These are phyloP conservation scores for Xeromyces bisporus DNA, from an alignment of 495 filamentous ascomycete genomes.

Conservation along the genomic window DNA sequence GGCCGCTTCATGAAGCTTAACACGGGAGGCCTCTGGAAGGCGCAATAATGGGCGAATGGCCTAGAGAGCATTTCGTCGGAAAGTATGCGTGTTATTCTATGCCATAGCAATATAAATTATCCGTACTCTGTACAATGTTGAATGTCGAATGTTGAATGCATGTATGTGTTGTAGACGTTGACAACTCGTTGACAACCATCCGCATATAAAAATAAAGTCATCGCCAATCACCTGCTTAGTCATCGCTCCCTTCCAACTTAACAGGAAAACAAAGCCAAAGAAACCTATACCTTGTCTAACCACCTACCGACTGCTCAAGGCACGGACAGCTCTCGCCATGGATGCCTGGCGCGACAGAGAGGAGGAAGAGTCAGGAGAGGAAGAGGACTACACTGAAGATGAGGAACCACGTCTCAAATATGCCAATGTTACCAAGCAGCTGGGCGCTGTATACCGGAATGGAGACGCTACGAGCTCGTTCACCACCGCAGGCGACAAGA, in stretches of 20 bases:
- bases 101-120: too few species aligned
- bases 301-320: neutral
- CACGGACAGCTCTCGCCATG: conserved; percentile 19
- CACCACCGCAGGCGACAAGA: conserved; percentile 84
- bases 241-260: neutral
- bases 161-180: neutral
- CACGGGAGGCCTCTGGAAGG: conserved; percentile 13
- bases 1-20: conserved; percentile 10
- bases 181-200: neutral
- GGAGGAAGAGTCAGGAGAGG: conserved; percentile 12
- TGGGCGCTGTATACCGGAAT: conserved; percentile 74
- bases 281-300: too few species aligned
- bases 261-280: too few species aligned
- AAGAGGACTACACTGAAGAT: conserved; percentile 69
- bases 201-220: neutral
- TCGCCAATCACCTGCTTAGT: conserved; percentile 1
- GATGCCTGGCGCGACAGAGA: conserved; percentile 26
- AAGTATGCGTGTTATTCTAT: too few species aligned
- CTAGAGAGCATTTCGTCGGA: conserved; percentile 20
- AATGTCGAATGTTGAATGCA: too few species aligned
- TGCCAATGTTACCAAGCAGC: conserved; percentile 59
- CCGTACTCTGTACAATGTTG: too few species aligned
- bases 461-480: conserved; percentile 87
- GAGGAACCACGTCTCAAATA: conserved; percentile 96
- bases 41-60: conserved; percentile 16